Percentiles rank a stretch among this genome's conserved stretches.
Evolutionary conservation across 2,329 filamentous ascomycete species (phyloP).

Genomic region (Trichoderma oligosporum): DNA sequence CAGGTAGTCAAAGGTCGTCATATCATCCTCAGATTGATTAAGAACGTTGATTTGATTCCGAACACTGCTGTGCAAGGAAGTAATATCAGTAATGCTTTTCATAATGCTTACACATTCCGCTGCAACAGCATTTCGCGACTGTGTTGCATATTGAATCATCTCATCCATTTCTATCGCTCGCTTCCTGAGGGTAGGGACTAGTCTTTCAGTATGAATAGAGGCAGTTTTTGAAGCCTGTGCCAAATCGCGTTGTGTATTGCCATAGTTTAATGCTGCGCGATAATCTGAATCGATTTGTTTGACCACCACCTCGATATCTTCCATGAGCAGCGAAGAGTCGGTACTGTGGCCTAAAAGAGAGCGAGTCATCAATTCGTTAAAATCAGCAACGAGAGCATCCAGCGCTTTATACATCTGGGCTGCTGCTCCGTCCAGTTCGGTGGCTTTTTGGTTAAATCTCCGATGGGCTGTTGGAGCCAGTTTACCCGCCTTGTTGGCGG

Average conservation of each 20-base stretch:
- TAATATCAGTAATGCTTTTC: constrained; percentile 76
- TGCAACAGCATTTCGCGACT: constrained; percentile 65
- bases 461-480: constrained; percentile 56
- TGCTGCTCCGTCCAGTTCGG: constrained; percentile 58
- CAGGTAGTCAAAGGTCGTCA: constrained; percentile 76
- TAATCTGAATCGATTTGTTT: constrained; percentile 87
- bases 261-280: constrained; percentile 67
- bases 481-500: constrained; percentile 67
- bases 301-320: constrained; percentile 81
- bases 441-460: constrained; percentile 57
- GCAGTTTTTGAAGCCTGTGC: constrained; percentile 62
- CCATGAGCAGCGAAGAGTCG: constrained; percentile 65
- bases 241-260: constrained; percentile 58
- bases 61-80: constrained; percentile 67
- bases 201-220: constrained; percentile 58
- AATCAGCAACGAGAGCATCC: constrained; percentile 57
- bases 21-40: constrained; percentile 68
- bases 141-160: constrained; percentile 55
- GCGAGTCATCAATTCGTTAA: constrained; percentile 55
- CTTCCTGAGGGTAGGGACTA: constrained; percentile 56
- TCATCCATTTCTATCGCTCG: constrained; percentile 59
- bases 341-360: constrained; percentile 55
- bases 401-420: constrained; percentile 59
- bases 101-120: constrained; percentile 68
- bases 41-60: constrained; percentile 69